Evolutionary conservation across 2,329 filamentous ascomycete species (phyloP), one percentile per base, ranked within the genome.

Genomic region (Aspergillus awamori): DNA sequence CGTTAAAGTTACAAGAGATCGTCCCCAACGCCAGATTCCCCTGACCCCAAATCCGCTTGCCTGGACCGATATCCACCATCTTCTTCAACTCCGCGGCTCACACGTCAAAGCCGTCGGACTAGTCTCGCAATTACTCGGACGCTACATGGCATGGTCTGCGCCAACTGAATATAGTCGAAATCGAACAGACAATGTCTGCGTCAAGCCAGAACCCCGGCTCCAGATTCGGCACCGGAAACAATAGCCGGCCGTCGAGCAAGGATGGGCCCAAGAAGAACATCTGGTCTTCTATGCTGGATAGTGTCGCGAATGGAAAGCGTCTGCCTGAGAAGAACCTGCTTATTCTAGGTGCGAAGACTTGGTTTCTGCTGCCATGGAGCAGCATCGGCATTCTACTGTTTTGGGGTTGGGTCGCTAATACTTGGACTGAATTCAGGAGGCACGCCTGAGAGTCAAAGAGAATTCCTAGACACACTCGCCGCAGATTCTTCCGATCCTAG

Each of bases 211-310:
- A 69, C 66, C 71, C 70, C 60, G 73, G 71, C 57, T 68, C 70
- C 53, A 74, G 72, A 64, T 65, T 65, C 61, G 68, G 66, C 57
- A 59, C 68, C 45, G 69, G 70, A 58, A 68, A 67, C 57, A 73
- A 74, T 65, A 79, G 77, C 70, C 74, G 77, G 53, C 75, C 79
- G 36, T 74, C 77, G 38, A 84, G 82, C 77, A 89, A 90, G 69
- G 89, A 89, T 76, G 80, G 80, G 48, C 79, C 81, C 65, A 93
- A 92, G 80, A 92, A 91, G 79, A 92, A 96, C 74, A 89, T 97
- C 78, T 97, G 94, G 94, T 93, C 90, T 63, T 93, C 92, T 48
- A 92, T 97, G 90, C 84, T 97, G 68, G 92, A 96, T 77, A 89
- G 87, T 57, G 93, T 95, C 69, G 92, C 93, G 69, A 96, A 91